Percentiles rank a stretch among this genome's conserved stretches.
phyloP scores from a whole-genome alignment of 1,284 basidiomycete species.

The Ceratobasidium sp. region DNA sequence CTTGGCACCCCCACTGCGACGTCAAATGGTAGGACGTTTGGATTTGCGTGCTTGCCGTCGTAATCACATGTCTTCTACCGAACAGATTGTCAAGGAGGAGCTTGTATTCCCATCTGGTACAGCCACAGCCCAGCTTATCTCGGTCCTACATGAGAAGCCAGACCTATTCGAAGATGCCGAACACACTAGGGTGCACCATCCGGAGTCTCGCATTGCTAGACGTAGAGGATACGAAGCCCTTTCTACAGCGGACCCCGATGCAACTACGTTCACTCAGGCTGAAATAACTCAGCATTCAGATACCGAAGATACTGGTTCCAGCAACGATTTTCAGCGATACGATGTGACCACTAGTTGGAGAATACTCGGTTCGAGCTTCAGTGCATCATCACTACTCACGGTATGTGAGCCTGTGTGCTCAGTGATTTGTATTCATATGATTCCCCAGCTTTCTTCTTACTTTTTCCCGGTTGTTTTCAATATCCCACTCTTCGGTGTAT shows the following conservation, averaged over 20 bases:
- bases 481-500: constrained; percentile 87
- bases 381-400: constrained; percentile 72
- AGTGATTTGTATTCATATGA: background rate
- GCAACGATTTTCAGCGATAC: constrained; percentile 46
- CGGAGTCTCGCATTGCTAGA: constrained; percentile 58
- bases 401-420: constrained; percentile 55
- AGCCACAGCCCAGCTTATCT: constrained; percentile 95
- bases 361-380: constrained; percentile 77
- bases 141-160: constrained; percentile 72
- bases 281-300: constrained; percentile 37
- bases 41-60: background rate
- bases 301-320: constrained; percentile 47
- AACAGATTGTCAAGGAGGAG: constrained; percentile 89
- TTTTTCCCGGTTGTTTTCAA: constrained; percentile 92
- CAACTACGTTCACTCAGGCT: constrained; percentile 44
- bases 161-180: constrained; percentile 3
- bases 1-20: constrained; percentile 89
- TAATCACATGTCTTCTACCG: background rate
- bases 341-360: constrained; percentile 66
- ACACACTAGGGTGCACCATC: constrained; percentile 47
- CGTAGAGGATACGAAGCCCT: constrained; percentile 63
- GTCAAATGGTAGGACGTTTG: constrained; percentile 78
- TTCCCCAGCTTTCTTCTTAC: constrained; percentile 73
- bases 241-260: constrained; percentile 49
- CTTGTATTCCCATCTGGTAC: constrained; percentile 94